Conservation (phyloP, 306 rosid genomes). For the Lathyrus oleraceus region DNA sequence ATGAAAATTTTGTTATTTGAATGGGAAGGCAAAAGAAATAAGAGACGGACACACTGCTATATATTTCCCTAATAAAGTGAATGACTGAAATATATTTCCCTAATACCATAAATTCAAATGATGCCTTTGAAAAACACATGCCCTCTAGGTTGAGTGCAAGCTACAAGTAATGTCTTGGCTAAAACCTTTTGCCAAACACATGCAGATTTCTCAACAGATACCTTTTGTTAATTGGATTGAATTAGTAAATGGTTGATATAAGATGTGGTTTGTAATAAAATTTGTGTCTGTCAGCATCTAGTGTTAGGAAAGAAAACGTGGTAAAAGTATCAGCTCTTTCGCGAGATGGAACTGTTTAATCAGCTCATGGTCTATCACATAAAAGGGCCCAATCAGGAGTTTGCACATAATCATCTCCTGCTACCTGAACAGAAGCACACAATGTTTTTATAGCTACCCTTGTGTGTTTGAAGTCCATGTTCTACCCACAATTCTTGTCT, state of each 20-base stretch:
- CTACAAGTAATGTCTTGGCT: background rate
- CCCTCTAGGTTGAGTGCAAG: background rate
- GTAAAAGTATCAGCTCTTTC: background rate
- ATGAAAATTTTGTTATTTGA: background rate
- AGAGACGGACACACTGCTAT: background rate
- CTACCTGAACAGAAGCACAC: conserved; percentile 17
- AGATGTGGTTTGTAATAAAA: conserved; percentile 6
- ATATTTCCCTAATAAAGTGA: background rate
- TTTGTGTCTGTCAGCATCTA: background rate
- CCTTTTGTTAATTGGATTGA: conserved; percentile 7
- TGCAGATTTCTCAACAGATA: conserved; percentile 9
- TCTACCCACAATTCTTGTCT: conserved; percentile 6
- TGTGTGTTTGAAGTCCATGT: conserved; percentile 19
- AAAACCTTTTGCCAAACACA: background rate
- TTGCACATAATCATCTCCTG: conserved; percentile 17
- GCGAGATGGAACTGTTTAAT: background rate
- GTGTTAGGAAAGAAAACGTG: background rate
- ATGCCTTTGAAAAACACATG: conserved; percentile 12
- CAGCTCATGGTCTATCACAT: conserved; percentile 6
- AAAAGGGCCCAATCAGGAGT: conserved; percentile 10
- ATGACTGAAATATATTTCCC: conserved; percentile 14
- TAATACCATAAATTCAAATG: background rate
- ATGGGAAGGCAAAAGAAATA: conserved; percentile 4
- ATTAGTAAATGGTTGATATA: conserved; percentile 15
- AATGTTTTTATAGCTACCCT: conserved; percentile 21